Conservation (phyloP, 2,329 filamentous ascomycete genomes). For the Curvularia verruculosa region DNA sequence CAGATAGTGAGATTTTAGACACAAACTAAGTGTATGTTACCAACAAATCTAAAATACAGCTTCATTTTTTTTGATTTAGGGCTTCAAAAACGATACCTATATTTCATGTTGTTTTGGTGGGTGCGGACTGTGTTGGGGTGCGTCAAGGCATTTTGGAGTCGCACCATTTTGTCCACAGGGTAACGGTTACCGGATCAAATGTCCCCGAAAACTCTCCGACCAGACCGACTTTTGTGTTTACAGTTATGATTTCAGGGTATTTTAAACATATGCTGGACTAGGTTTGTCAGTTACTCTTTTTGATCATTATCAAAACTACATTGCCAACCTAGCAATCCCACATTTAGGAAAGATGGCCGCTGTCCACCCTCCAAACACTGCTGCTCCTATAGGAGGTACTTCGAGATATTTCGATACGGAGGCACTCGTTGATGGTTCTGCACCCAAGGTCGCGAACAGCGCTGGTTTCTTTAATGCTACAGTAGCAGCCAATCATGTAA, state of each 20-base stretch:
- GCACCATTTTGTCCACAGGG: too few species aligned
- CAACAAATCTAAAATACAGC: too few species aligned
- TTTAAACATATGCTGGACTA: neutral
- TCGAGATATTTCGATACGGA: conserved; percentile 2
- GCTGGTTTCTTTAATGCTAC: conserved; percentile 5
- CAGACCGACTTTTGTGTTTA: too few species aligned
- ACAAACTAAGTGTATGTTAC: too few species aligned
- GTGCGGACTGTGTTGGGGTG: too few species aligned
- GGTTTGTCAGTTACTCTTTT: neutral
- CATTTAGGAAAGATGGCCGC: neutral
- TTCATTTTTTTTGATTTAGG: too few species aligned
- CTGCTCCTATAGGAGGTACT: neutral
- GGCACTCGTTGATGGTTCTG: neutral
- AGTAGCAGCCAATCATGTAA: conserved; percentile 4
- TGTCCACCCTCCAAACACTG: neutral
- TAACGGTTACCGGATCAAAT: conserved; percentile 1
- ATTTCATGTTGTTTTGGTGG: too few species aligned
- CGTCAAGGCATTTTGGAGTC: too few species aligned
- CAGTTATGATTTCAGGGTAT: neutral
- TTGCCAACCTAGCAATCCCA: neutral
- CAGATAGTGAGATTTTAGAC: too few species aligned
- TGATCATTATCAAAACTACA: neutral
- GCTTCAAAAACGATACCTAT: too few species aligned
- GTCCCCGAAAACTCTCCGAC: conserved; percentile 6
- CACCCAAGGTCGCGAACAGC: conserved; percentile 1